A percentile compares a stretch with the other conserved stretches of the same genome.
phyloP scores from a whole-genome alignment of 1,139 yeast genomes.

The Candida sp. region DNA sequence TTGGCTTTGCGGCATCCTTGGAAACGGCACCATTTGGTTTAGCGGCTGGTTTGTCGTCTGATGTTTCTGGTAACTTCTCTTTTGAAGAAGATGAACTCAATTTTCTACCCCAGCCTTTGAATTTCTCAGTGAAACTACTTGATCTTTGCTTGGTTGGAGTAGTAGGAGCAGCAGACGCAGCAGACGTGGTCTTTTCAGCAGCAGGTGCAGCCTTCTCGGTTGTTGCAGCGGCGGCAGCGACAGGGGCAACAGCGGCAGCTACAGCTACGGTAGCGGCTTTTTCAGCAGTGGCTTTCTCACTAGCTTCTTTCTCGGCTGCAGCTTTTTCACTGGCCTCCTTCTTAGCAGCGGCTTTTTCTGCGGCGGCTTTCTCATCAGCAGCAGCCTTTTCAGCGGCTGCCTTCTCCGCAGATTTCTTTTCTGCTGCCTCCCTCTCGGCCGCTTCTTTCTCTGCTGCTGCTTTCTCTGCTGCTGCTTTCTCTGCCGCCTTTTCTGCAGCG shows the following conservation, averaged over 20 bases:
- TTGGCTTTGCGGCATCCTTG: conserved; percentile 6
- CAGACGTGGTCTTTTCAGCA: conserved; percentile 14
- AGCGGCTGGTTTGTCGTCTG: conserved; percentile 1
- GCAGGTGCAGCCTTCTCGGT: conserved; percentile 5
- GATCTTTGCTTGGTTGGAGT: conserved; percentile 16
- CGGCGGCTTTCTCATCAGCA: background rate
- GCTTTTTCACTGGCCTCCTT: background rate
- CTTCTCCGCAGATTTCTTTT: background rate
- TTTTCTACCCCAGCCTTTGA: conserved; percentile 27
- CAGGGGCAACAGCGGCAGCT: background rate
- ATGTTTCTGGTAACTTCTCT: background rate
- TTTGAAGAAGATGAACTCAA: conserved; percentile 11
- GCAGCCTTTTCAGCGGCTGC: background rate
- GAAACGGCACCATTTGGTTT: conserved; percentile 5
- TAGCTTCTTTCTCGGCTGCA: too few relatives aligned
- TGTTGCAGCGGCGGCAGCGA: conserved; percentile 11
- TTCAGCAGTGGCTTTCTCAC: background rate
- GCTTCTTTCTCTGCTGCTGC: background rate
- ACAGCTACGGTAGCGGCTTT: background rate
- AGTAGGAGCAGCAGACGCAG: conserved; percentile 14
- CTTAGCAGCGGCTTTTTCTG: conserved; percentile 4
- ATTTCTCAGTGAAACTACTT: conserved; percentile 22
- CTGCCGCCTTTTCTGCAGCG: conserved; percentile 2
- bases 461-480: background rate
- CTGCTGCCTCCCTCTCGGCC: conserved; percentile 2